A percentile compares a stretch with the other conserved stretches of the same genome.
Evolutionary conservation across 352 stramenopile genomes (phyloP).

Genomic region (Pythium utonaiense): DNA sequence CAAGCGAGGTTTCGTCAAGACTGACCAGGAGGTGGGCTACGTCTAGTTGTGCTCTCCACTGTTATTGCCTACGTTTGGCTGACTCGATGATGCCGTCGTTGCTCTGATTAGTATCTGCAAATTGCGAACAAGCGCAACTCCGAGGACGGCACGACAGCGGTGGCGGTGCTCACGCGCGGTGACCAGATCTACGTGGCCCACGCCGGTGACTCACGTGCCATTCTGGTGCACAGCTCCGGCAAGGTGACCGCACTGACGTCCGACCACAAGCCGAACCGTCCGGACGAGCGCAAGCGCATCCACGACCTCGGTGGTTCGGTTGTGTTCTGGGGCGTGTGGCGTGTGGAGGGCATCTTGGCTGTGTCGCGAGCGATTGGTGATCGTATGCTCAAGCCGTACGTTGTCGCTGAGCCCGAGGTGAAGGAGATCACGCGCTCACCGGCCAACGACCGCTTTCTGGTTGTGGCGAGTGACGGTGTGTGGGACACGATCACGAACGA

Average conservation of each 20-base stretch:
- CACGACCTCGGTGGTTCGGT: constrained; percentile 86
- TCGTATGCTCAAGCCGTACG: constrained; percentile 89
- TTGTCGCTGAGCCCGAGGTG: constrained; percentile 90
- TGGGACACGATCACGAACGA: constrained; percentile 91
- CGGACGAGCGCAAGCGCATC: constrained; percentile 88
- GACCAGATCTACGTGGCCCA: constrained; percentile 87
- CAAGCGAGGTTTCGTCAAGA: constrained; percentile 78
- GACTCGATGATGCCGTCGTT: neutral
- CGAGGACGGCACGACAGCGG: constrained; percentile 89
- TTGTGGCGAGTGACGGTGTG: constrained; percentile 90
- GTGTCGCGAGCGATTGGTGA: constrained; percentile 92
- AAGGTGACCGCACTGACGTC: constrained; percentile 73
- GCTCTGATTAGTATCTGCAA: constrained; percentile 59
- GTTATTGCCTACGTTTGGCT: neutral
- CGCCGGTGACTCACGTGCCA: constrained; percentile 85
- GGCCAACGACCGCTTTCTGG: constrained; percentile 70
- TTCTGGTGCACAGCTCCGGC: constrained; percentile 82
- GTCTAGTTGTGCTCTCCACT: neutral
- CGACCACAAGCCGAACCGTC: constrained; percentile 91
- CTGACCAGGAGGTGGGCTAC: constrained; percentile 60
- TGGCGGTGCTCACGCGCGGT: constrained; percentile 74
- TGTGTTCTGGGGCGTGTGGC: constrained; percentile 90
- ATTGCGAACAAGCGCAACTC: constrained; percentile 77
- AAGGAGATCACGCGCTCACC: constrained; percentile 53
- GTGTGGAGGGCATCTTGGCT: constrained; percentile 92